Base-by-base conservation (phyloP, 2,329 filamentous ascomycete genomes). In the Cryphonectria nitschkei region DNA sequence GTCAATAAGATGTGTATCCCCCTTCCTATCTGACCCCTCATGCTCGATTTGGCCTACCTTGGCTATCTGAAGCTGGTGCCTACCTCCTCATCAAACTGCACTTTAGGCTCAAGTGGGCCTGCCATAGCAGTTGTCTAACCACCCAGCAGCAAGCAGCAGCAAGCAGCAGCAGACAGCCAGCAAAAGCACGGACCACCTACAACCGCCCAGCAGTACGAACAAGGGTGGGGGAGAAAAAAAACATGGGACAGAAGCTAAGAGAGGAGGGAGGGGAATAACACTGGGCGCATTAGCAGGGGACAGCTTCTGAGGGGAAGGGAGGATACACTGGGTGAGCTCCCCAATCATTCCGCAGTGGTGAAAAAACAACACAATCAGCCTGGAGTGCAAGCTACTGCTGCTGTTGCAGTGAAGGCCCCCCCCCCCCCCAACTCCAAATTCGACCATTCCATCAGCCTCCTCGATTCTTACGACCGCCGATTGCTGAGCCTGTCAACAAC, bases 391-490 rank as follows among this genome's bases (percentile, higher is more conserved):
- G 62, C 39, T 41, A 34, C 22, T 41, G 34, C 29, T n/a, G 54
- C 8, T 32, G 60, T 64, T 56, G 11, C 64, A 39, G 46, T 63
- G 39, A 29, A 46, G n/a, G 26, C 41, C 61, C n/a, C 41, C 61
- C 34, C 37, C 37, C 61, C 61, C 37, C 63, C 62, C 63, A 65
- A 65, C 13, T 16, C 39, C 43, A 29, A 34, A 32, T 29, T 39
- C 39, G 13, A 65, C 52, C 46, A 54, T 39, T 56, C 64, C 50
- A 66, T 66, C 68, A 71, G 69, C 69, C 69, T 66, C 69, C 54
- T 68, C 66, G 65, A 71, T 68, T 71, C 68, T 68, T 46, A 60
- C 66, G 7, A 54, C 29, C 37, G n/a, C 26, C 43, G 26, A 37
- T 7, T 32, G 22, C 64, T 54, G 29, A 41, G 26, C 32, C 64